Evolutionary conservation across 1,284 basidiomycete species (phyloP), one percentile per base, ranked within the genome.

Genomic region (Tilletia caries): DNA sequence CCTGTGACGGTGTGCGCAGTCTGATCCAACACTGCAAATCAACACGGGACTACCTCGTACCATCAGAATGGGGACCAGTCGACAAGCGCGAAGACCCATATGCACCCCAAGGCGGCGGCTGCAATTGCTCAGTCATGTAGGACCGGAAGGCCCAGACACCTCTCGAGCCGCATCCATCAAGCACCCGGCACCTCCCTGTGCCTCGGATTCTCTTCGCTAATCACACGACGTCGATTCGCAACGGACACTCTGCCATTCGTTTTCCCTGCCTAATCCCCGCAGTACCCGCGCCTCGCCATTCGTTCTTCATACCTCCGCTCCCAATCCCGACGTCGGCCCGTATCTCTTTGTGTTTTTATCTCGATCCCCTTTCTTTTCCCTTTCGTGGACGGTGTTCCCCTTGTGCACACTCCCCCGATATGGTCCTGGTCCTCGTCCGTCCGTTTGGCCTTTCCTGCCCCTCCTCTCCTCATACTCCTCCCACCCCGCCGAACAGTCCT

Each of bases 1-100:
- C n/a, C n/a, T n/a, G n/a, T n/a, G n/a, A n/a, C n/a, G n/a, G n/a
- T n/a, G 10, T 20, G 23, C 3, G 25, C 71, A 92, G 95, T 82
- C 85, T 98, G 72, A 95, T 97, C 82, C 89, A 91, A 68, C 95
- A 92, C 84, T 93, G 92, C 87, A 92, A 92, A 85, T 89, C 88
- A 33, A 95, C 92, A 41, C 90, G 89, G 79, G 94, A 96, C 85
- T 91, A 91, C 78, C 88, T 95, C 73, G 91, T 92, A 80, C 92
- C 93, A 3, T 91, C 90, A 41, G 90, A 95, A 52, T 96, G 95
- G 95, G 94, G 95, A n/a, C 90, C 91, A 23, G 88, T 93, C 37
- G 89, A 88, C 81, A 94, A 92, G 85, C 88, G 88, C 73, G 91
- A 94, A 82, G 92, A 95, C 82, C 93, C 93, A 64, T 95, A 92